Percentiles rank a stretch among this genome's conserved stretches.
phyloP scores from a whole-genome alignment of 2,329 filamentous ascomycete genomes.

The Xylariaceae sp. region DNA sequence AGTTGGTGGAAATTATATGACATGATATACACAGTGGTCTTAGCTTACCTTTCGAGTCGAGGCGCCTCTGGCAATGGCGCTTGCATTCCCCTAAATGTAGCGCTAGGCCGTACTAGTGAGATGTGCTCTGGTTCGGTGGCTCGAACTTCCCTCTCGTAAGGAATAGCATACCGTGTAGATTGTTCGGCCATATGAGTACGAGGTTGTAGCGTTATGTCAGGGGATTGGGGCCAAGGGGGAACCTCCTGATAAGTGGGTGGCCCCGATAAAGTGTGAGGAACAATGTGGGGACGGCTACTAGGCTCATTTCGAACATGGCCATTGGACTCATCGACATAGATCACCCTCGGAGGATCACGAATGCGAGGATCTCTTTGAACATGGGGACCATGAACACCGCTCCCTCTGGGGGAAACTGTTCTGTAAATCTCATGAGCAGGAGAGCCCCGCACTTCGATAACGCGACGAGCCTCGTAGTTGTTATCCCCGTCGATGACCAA shows the following conservation, averaged over 20 bases:
- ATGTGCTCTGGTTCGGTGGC: slow-evolving; percentile 17
- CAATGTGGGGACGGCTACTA: slow-evolving; percentile 20
- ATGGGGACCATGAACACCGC: slow-evolving; percentile 21
- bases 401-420: slow-evolving; percentile 21
- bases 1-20: neutral
- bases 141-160: slow-evolving; percentile 26
- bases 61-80: slow-evolving; percentile 15
- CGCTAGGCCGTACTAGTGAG: slow-evolving; percentile 22
- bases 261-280: slow-evolving; percentile 12
- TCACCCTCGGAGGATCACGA: slow-evolving; percentile 29
- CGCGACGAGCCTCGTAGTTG: slow-evolving; percentile 30
- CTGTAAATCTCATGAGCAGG: slow-evolving; percentile 29
- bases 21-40: neutral
- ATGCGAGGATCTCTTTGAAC: slow-evolving; percentile 24
- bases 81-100: slow-evolving; percentile 21
- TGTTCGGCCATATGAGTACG: neutral
- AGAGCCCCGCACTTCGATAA: slow-evolving; percentile 35
- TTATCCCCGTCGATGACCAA: slow-evolving; percentile 33
- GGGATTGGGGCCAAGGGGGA: slow-evolving; percentile 14
- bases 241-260: slow-evolving; percentile 24
- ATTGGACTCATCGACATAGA: slow-evolving; percentile 33
- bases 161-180: slow-evolving; percentile 5
- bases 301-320: slow-evolving; percentile 22
- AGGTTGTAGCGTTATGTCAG: slow-evolving; percentile 14
- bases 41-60: slow-evolving; percentile 35